Evolutionary conservation across 2,329 filamentous ascomycete genomes (phyloP).

Genomic region (Epichloe sylvatica): DNA sequence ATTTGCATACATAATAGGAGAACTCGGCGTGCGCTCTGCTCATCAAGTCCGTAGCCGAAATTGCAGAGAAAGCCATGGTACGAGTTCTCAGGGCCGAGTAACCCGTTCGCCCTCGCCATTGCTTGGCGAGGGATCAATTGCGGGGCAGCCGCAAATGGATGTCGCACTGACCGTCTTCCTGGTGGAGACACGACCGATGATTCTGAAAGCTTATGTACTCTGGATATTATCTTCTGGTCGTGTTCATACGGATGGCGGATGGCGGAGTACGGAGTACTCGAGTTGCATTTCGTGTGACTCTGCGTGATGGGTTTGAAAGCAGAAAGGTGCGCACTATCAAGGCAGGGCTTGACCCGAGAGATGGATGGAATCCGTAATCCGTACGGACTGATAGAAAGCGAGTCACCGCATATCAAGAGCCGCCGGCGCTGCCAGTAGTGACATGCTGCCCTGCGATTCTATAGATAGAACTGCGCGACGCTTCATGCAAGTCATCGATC

Average conservation of each 20-base stretch:
- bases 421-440: not conserved
- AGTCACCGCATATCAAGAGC: not conserved
- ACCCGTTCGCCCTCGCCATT: conserved; percentile 1
- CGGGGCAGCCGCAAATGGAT: not conserved
- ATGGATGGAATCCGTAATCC: too few species aligned
- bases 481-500: too few species aligned
- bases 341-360: too few species aligned
- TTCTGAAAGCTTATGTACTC: too few species aligned
- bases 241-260: too few species aligned
- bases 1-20: not conserved
- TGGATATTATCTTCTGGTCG: too few species aligned
- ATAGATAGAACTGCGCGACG: not conserved
- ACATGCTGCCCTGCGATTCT: not conserved
- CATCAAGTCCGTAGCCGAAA: not conserved
- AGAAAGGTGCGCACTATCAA: too few species aligned
- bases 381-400: too few species aligned
- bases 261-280: too few species aligned
- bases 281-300: too few species aligned
- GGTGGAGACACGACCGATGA: conserved; percentile 1
- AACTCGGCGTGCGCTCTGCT: not conserved
- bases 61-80: conserved; percentile 1
- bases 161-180: conserved; percentile 4
- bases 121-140: conserved; percentile 2
- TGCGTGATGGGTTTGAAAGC: too few species aligned
- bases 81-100: not conserved